These are phyloP conservation scores for Cyberlindnera euphorbiae DNA, from an alignment of 805 yeast species.

Conservation along the genomic window DNA sequence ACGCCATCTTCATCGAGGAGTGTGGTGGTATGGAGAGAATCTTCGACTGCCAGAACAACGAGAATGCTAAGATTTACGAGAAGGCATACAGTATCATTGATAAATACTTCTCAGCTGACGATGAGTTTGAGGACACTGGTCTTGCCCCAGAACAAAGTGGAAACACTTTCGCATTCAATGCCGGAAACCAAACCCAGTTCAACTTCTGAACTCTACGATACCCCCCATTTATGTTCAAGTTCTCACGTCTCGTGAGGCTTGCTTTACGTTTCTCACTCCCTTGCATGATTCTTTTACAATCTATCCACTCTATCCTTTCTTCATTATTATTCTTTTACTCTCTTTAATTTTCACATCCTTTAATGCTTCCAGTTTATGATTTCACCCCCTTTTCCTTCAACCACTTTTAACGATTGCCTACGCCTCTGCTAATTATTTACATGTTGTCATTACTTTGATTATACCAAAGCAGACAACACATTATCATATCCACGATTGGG, in stretches of 20 bases:
- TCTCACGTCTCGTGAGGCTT: too few relatives aligned
- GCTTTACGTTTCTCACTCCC: too few relatives aligned
- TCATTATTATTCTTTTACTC: neutral
- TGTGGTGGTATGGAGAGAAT: slow-evolving; percentile 99
- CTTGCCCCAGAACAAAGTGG: slow-evolving; percentile 76
- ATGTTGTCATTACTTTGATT: too few relatives aligned
- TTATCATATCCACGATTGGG: too few relatives aligned
- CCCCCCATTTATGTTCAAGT: slow-evolving; percentile 1
- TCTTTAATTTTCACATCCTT: neutral
- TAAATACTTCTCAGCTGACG: slow-evolving; percentile 85
- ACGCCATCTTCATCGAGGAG: slow-evolving; percentile 90
- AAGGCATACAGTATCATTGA: slow-evolving; percentile 89
- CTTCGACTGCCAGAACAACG: slow-evolving; percentile 85
- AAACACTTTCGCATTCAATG: slow-evolving; percentile 85
- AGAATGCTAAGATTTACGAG: slow-evolving; percentile 86
- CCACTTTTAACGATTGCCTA: too few relatives aligned
- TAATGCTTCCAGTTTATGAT: too few relatives aligned
- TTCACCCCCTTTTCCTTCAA: too few relatives aligned
- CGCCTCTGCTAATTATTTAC: too few relatives aligned
- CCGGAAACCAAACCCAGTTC: slow-evolving; percentile 43
- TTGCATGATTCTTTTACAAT: too few relatives aligned
- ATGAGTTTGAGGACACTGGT: slow-evolving; percentile 65
- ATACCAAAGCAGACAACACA: too few relatives aligned
- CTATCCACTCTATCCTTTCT: neutral
- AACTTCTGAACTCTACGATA: slow-evolving; percentile 13